Evolutionary conservation across 495 filamentous ascomycete species (phyloP).

Genomic region (Hyphodiscus hymeniophilus): DNA sequence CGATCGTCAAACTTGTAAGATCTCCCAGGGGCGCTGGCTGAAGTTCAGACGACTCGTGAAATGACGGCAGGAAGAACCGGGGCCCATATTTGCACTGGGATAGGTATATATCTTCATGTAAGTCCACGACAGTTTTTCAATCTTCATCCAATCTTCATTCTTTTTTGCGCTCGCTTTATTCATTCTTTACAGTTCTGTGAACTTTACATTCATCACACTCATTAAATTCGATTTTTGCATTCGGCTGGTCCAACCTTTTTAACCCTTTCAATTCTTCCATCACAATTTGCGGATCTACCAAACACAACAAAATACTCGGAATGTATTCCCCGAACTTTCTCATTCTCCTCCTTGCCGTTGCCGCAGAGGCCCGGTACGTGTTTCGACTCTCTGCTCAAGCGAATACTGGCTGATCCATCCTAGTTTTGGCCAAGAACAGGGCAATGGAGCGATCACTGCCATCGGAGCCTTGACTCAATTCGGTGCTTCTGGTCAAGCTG

Average conservation of each 20-base stretch:
- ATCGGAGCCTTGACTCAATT: conserved; percentile 3
- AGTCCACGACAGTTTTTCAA: too few species aligned
- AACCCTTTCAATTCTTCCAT: conserved; percentile 1
- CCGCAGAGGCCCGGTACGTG: conserved; percentile 19
- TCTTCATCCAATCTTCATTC: too few species aligned
- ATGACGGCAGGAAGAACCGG: too few species aligned
- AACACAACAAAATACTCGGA: conserved; percentile 1
- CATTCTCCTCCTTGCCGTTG: conserved; percentile 13
- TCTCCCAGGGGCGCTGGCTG: too few species aligned
- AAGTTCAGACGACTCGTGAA: too few species aligned
- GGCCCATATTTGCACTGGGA: too few species aligned
- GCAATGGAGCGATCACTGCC: conserved; percentile 16
- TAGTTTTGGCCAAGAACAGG: conserved; percentile 23
- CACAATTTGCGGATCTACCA: not conserved
- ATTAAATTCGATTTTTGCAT: not conserved
- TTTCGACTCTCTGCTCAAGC: not conserved
- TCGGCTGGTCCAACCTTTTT: conserved; percentile 11
- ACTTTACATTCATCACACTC: conserved; percentile 19
- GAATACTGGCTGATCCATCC: not conserved
- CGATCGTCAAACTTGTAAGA: too few species aligned
- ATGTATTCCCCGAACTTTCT: conserved; percentile 21
- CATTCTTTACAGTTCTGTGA: conserved; percentile 22
- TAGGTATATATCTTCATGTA: too few species aligned
- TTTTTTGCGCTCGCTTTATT: conserved; percentile 2
- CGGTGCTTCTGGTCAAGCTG: conserved; percentile 16